These are phyloP conservation scores for Saprolegnia diclina DNA, from an alignment of 352 stramenopile genomes.

Conservation along the genomic window DNA sequence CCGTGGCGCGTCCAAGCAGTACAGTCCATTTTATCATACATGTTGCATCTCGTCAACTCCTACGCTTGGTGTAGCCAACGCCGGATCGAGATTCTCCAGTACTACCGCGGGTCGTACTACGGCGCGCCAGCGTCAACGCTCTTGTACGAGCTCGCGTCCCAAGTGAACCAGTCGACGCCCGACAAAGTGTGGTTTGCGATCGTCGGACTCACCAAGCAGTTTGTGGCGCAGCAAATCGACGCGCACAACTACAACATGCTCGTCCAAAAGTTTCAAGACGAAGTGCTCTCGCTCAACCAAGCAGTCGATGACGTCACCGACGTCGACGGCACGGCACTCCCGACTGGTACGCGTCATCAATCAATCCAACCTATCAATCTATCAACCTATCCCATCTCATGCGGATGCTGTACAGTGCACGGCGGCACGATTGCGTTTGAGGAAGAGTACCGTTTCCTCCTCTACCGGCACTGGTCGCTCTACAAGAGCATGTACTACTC, in stretches of 20 bases:
- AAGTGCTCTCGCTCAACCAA: constrained; percentile 62
- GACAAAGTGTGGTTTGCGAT: constrained; percentile 97
- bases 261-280: constrained; percentile 85
- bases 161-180: constrained; percentile 76
- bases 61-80: constrained; percentile 46
- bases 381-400: neutral
- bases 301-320: constrained; percentile 19
- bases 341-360: constrained; percentile 14
- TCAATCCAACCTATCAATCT: neutral
- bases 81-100: constrained; percentile 78
- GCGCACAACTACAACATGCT: constrained; percentile 89
- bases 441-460: constrained; percentile 95
- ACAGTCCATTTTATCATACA: too few relatives aligned
- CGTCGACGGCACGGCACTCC: constrained; percentile 22
- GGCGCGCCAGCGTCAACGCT: constrained; percentile 65
- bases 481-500: constrained; percentile 96
- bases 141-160: constrained; percentile 74
- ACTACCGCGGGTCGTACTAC: constrained; percentile 92
- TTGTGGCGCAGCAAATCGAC: constrained; percentile 90
- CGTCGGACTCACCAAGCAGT: constrained; percentile 94
- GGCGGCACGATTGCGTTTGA: constrained; percentile 85
- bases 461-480: constrained; percentile 93
- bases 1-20: constrained; percentile 8
- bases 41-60: too few relatives aligned
- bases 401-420: constrained; percentile 29